phyloP scores from a whole-genome alignment of 73 alveolate species.

The Uronychia binucleata region DNA sequence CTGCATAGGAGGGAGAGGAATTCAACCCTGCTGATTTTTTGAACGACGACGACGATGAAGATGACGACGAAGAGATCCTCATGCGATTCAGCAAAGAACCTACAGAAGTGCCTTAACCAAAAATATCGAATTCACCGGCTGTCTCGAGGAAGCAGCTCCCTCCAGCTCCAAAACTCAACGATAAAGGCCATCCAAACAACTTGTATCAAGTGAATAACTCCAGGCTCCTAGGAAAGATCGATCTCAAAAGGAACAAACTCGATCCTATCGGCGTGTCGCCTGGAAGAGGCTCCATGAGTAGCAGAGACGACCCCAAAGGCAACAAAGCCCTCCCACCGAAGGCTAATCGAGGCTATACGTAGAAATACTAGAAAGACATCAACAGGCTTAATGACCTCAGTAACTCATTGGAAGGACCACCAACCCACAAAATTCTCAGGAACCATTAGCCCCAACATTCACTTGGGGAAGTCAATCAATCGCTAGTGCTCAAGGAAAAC shows the following conservation, averaged over 20 bases:
- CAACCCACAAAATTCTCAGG: neutral
- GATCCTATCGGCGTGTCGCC: neutral
- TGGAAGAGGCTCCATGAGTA: neutral
- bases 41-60: neutral
- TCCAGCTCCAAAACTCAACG: neutral
- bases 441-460: neutral
- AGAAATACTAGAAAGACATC: neutral
- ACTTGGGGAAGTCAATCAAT: neutral
- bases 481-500: no score
- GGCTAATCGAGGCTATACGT: no score
- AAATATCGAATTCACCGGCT: neutral
- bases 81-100: neutral
- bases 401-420: neutral
- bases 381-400: neutral
- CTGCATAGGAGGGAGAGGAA: neutral
- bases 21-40: neutral
- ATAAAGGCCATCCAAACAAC: neutral
- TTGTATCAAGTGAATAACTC: no score
- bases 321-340: neutral
- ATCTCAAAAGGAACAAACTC: neutral
- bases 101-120: neutral
- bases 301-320: neutral
- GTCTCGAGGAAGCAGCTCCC: neutral
- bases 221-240: neutral
- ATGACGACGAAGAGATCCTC: neutral